phyloP scores from a whole-genome alignment of 2,329 filamentous ascomycete species.

The Gnomoniopsis smithogilvyi region DNA sequence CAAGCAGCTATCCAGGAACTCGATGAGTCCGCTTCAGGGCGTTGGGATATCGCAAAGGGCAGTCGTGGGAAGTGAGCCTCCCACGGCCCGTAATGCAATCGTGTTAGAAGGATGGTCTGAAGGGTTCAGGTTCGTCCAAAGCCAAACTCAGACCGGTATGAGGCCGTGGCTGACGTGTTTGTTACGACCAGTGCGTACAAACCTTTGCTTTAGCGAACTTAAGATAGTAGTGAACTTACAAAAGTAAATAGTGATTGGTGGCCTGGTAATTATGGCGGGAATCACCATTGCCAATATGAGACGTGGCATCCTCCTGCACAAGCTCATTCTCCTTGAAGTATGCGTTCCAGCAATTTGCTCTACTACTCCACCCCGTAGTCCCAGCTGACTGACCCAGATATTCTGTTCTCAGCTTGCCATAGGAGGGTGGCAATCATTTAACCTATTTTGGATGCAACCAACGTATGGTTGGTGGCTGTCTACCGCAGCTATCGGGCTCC shows the following conservation, averaged over 20 bases:
- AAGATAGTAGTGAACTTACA: background rate
- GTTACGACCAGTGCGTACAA: slow-evolving; percentile 2
- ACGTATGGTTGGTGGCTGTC: slow-evolving; percentile 64
- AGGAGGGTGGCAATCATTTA: slow-evolving; percentile 29
- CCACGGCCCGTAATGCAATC: background rate
- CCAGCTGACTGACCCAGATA: slow-evolving; percentile 19
- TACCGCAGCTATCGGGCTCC: slow-evolving; percentile 56
- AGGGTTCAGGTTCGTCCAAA: slow-evolving; percentile 13
- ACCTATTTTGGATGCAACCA: slow-evolving; percentile 27
- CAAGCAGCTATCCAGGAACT: background rate
- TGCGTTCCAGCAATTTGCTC: slow-evolving; percentile 49
- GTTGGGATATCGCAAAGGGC: background rate
- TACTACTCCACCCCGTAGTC: slow-evolving; percentile 55
- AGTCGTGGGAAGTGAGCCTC: background rate
- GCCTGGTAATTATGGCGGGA: slow-evolving; percentile 43
- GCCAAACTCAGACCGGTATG: background rate
- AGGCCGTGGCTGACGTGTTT: background rate
- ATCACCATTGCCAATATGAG: slow-evolving; percentile 50
- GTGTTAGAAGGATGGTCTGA: slow-evolving; percentile 17
- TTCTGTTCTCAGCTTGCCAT: slow-evolving; percentile 11
- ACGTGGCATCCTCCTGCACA: slow-evolving; percentile 42
- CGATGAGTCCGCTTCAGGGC: slow-evolving; percentile 11
- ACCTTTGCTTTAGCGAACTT: background rate
- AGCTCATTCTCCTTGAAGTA: slow-evolving; percentile 47
- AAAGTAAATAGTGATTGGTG: slow-evolving; percentile 37